A percentile compares a stretch with the other conserved stretches of the same genome.
Conservation (phyloP, 202 grass and related monocot species). For the Dendrocalamus latiflorus region DNA sequence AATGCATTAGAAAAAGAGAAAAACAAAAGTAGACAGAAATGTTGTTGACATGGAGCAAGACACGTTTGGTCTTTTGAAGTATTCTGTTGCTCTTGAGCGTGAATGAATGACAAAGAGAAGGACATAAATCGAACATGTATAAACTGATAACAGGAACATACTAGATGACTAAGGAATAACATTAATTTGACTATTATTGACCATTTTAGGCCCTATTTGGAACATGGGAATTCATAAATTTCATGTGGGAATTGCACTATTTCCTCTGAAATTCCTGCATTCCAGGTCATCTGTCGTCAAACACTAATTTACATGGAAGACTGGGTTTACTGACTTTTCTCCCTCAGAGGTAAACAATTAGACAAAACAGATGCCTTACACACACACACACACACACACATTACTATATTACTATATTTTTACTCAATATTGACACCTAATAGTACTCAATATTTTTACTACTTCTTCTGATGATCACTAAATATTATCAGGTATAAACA, state of each 20-base stretch:
- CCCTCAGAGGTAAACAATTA: neutral
- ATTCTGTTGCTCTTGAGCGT: neutral
- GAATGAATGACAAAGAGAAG: neutral
- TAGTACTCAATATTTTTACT: no score
- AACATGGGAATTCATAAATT: neutral
- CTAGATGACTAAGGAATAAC: neutral
- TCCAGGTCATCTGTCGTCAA: neutral
- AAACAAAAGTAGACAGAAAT: neutral
- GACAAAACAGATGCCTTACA: neutral
- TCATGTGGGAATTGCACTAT: neutral
- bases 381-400: no score
- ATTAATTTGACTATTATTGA: neutral
- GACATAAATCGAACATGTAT: neutral
- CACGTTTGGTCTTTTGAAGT: neutral
- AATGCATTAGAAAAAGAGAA: neutral
- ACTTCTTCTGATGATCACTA: neutral
- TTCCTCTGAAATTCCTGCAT: neutral
- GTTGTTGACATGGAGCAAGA: neutral
- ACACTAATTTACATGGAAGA: neutral
- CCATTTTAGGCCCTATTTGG: neutral
- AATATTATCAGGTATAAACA: neutral
- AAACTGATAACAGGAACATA: neutral
- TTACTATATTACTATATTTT: no score
- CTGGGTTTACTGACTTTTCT: no score
- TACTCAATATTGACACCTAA: no score